Base-by-base conservation (phyloP, 768 basidiomycete species). In the Cystoderma amianthinum region DNA sequence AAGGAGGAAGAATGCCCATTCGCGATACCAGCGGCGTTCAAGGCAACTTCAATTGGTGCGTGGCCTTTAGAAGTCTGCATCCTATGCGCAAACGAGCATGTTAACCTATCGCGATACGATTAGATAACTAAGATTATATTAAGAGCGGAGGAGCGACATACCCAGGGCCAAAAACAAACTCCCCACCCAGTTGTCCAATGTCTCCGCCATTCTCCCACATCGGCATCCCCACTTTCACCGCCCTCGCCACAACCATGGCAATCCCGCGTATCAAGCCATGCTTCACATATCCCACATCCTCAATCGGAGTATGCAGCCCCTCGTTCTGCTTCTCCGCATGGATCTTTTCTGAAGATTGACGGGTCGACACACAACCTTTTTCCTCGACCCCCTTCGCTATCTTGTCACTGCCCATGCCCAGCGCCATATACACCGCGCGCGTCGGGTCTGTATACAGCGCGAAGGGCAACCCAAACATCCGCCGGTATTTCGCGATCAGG, bases 141-240 rank as follows among this genome's bases (percentile, higher is more conserved):
- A 34, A 28, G 25, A 24, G 43, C 15, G 18, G 3, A 16, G 33
- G 38, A 41, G 34, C 28, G 10, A 53, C 68, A 44, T 37, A 72
- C 69, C 69, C 69, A 38, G 63, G 68, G 16, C 67, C 72, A 45
- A 68, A 60, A 6, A 71, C 73, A 54, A 95, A 94, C 64, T 97
- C 94, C 17, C 93, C 94, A 7, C 93, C 93, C 15, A 95, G 68
- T 60, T 94, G 89, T 32, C 71, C 61, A 32, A 80, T 58, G 51
- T 91, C 81, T 0, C 90, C 90, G 2, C 82, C 84, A 45, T 76
- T 78, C 63, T 82, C 82, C 79, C 85, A 86, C 11, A 89, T 67
- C 0, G 88, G 87, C 82, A 94, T 84, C 18, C 81, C 78, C 19
- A 79, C 76, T 43, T 76, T 76, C 37, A 91, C 54, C 2, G 84